Base-by-base conservation (phyloP, 495 filamentous ascomycete species). In the Melanomma pulvis-pyrius region DNA sequence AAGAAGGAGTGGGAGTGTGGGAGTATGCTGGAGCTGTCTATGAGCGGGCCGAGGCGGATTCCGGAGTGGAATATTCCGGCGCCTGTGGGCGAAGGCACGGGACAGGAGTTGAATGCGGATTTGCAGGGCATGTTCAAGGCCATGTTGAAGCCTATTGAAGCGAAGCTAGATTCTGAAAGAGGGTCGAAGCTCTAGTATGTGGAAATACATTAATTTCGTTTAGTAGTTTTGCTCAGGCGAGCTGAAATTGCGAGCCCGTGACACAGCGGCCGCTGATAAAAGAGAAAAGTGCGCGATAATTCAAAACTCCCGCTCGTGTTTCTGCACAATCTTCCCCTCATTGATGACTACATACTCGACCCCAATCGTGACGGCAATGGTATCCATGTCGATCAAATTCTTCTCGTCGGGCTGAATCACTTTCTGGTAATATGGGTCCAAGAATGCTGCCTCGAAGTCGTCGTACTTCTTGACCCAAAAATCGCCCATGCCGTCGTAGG, bases 1-100 rank as follows among this genome's bases (percentile, higher is more conserved):
- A 32, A 70, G 46, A 61, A 59, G 28, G 58, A 73, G 54, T 73
- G 68, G 49, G 19, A 9, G 22, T 66, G 63, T 48, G 74, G 72
- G 1, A 66, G 54, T 1, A 60, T 68, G 51, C 6, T 68, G 36
- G 48, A 69, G 59, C 7, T 61, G 21, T 58, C 26, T 29, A 36
- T 62, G 59, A 28, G 26, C 4, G 65, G 65, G 19, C 22, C 65
- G 19, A 56, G 52, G 32, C 6, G 52, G 19, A 34, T 68, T n/a
- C 63, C 63, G 12, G 63, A 66, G 63, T 66, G 63, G 63, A 61
- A 61, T 55, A 66, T 66, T 51, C 36, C 55, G 47, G 22, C 63
- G 34, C 55, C 63, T 19, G 34, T 19, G 25, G 63, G 54, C 0
- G 63, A 53, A 30, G 63, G 63, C 15, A 66, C 55, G 54, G 63